Conservation (phyloP, 495 filamentous ascomycete species). For the Aspergillus wentii region DNA sequence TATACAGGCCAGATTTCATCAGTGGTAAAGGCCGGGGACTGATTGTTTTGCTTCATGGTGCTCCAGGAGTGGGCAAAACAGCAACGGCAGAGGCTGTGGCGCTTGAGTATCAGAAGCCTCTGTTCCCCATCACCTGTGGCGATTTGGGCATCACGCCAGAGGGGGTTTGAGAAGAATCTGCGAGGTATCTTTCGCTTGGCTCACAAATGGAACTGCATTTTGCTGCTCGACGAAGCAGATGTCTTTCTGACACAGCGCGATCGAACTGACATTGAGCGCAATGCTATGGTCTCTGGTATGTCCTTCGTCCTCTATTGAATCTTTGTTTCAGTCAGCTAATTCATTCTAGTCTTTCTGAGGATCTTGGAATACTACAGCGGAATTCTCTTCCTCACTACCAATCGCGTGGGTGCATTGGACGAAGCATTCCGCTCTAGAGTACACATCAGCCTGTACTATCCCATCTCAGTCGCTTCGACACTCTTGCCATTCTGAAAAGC, state of each 20-base stretch:
- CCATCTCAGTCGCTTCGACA: no score
- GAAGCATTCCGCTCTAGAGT: conserved; percentile 47
- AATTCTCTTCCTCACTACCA: conserved; percentile 56
- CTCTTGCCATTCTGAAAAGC: no score
- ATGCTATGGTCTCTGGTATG: conserved; percentile 44
- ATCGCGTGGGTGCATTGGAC: conserved; percentile 42
- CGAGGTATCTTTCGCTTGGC: conserved; percentile 33
- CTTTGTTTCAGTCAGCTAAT: not conserved
- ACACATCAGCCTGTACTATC: conserved; percentile 32
- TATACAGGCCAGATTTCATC: no score
- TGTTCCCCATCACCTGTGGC: conserved; percentile 22
- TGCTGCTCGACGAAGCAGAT: conserved; percentile 53
- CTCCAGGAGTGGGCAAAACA: conserved; percentile 38
- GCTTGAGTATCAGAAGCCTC: conserved; percentile 8
- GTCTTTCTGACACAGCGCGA: conserved; percentile 42
- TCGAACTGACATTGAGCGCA: conserved; percentile 32
- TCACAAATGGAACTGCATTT: conserved; percentile 38
- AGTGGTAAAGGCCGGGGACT: conserved; percentile 33
- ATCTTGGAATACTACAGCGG: conserved; percentile 53
- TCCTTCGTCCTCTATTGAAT: conserved; percentile 1
- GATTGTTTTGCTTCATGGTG: conserved; percentile 46
- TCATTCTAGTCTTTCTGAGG: conserved; percentile 41
- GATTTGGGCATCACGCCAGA: conserved; percentile 28
- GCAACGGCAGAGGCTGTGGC: conserved; percentile 24
- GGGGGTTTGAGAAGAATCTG: conserved; percentile 33